Evolutionary conservation across 352 stramenopile genomes (phyloP).

Genomic region (Nannochloropsis limnetica): DNA sequence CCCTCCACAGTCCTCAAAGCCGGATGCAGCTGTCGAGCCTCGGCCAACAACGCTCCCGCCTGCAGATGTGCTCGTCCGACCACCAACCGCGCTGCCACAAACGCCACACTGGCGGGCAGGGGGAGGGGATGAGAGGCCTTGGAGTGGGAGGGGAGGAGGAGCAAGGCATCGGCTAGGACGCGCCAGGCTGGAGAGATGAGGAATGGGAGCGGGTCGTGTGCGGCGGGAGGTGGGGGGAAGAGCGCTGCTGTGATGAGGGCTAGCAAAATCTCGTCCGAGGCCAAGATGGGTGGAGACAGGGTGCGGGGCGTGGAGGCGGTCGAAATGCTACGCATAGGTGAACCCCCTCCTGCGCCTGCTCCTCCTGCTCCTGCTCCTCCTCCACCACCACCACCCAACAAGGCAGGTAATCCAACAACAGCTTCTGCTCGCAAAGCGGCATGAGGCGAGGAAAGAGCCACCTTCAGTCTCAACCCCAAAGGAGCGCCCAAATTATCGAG

Average conservation of each 20-base stretch:
- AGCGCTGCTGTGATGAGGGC: neutral
- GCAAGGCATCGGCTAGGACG: neutral
- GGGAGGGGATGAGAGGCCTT: neutral
- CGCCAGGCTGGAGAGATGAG: conserved; percentile 6
- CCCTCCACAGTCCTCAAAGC: neutral
- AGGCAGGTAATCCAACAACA: neutral
- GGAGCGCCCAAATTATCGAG: neutral
- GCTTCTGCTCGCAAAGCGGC: neutral
- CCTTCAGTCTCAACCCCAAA: neutral
- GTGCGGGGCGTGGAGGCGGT: neutral
- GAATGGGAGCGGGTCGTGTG: neutral
- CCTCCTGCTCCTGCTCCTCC: neutral
- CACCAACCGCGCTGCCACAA: conserved; percentile 24
- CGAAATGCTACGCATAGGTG: neutral
- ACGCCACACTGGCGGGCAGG: conserved; percentile 17
- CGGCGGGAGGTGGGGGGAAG: neutral
- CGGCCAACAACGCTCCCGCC: neutral
- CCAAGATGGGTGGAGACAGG: neutral
- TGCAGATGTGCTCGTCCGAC: neutral
- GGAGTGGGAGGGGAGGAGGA: neutral
- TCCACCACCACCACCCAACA: neutral
- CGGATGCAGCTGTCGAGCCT: neutral
- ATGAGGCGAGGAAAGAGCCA: conserved; percentile 3
- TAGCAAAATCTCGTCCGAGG: neutral
- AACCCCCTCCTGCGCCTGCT: neutral